Conservation (phyloP, 306 rosid species). For the Sicyos baderoa region DNA sequence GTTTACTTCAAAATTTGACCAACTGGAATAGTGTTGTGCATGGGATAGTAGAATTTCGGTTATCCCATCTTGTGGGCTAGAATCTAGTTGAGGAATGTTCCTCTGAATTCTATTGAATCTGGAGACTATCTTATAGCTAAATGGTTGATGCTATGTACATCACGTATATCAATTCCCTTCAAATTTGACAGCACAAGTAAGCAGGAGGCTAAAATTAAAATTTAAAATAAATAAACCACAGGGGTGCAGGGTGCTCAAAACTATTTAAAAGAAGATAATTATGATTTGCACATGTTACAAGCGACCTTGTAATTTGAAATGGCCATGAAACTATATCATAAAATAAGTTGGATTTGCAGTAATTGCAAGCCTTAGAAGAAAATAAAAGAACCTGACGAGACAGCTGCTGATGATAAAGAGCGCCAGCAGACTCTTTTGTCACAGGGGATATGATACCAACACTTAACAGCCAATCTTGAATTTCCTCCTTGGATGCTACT, state of each 20-base stretch:
- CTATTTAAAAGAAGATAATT: background rate
- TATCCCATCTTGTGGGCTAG: background rate
- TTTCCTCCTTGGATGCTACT: conserved; percentile 88
- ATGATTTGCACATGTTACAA: background rate
- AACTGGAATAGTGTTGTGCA: background rate
- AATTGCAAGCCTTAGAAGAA: background rate
- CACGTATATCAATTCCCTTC: background rate
- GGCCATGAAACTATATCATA: background rate
- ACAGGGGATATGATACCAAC: conserved; percentile 94
- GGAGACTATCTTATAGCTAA: background rate
- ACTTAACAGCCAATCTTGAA: conserved; percentile 90
- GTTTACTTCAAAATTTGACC: background rate
- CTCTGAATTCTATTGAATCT: background rate
- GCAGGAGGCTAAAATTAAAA: background rate
- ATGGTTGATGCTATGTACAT: background rate
- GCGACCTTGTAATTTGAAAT: background rate
- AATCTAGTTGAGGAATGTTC: background rate
- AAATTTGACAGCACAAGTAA: background rate
- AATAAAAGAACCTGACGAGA: conserved; percentile 68
- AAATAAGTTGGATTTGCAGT: background rate
- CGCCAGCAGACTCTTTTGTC: conserved; percentile 96
- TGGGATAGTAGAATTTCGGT: background rate
- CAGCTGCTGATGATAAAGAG: conserved; percentile 85
- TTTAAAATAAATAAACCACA: background rate
- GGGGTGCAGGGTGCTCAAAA: background rate